Base-by-base conservation (phyloP, 1,284 basidiomycete species). In the Inonotus obliquus region DNA sequence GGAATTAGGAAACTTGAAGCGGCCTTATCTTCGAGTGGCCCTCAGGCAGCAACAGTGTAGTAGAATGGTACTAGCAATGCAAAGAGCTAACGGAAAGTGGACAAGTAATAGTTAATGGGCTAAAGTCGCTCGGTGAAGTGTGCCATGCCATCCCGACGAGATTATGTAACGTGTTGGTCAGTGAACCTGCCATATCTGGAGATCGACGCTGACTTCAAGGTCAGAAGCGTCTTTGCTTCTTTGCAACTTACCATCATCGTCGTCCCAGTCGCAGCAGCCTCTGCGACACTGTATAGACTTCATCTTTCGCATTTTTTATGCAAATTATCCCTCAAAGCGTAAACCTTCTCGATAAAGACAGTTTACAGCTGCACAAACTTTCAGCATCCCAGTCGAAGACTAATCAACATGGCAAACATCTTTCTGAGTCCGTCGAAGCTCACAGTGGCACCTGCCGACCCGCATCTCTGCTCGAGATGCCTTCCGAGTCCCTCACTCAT, bases 401-500 rank as follows among this genome's bases (percentile, higher is more conserved):
- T 62, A 68, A 67, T 70, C 81, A 88, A 71, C 75, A 89, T 89
- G 86, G 84, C 76, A 71, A 67, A 52, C 61, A 48, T 64, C 59
- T 64, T 53, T 62, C 57, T 48, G 49, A 52, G 37, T 45, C 41
- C 23, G 58, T 38, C 58, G 19, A 54, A 14, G n/a, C 54, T 23
- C n/a, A 21, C 41, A 37, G 35, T 41, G 27, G 62, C 57, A 29
- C 56, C 45, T 53, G 53, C 63, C 47, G 60, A 61, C 48, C 63
- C 57, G 65, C 68, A 59, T 69, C 76, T 55, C 73, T 87, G 56
- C 79, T 86, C 67, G 73, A 74, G 67, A 66, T 90, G 57, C 90
- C 92, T 25, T 73, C 78, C 38, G 92, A 94, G 71, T 86, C 86
- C 29, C 86, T 94, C 73, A 85, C 84, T 39, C 87, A 90, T 65